Percentiles rank a stretch among this genome's conserved stretches.
These are phyloP conservation scores for Globisporangium cederbergense DNA, from an alignment of 352 stramenopile species.

Conservation along the genomic window DNA sequence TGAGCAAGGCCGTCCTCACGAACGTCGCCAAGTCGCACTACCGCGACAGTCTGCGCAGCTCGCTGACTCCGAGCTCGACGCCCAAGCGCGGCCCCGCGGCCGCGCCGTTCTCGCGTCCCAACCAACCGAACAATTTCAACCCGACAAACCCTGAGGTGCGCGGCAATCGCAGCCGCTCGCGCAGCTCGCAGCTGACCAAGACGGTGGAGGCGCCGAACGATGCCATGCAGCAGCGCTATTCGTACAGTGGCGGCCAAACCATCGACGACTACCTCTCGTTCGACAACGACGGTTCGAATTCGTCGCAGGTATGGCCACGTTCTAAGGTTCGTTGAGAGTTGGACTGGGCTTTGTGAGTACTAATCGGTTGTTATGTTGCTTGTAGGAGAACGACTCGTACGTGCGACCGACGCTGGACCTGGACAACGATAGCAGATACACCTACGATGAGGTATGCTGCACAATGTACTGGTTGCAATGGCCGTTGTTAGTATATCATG, in stretches of 20 bases:
- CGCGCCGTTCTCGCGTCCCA: slow-evolving; percentile 2
- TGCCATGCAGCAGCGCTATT: slow-evolving; percentile 53
- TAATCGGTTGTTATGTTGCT: too few species aligned
- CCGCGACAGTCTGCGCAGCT: slow-evolving; percentile 55
- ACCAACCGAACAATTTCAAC: slow-evolving; percentile 20
- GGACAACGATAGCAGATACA: slow-evolving; percentile 31
- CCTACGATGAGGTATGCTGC: slow-evolving; percentile 23
- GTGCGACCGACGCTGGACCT: slow-evolving; percentile 29
- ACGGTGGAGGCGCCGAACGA: slow-evolving; percentile 29
- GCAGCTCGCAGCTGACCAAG: slow-evolving; percentile 42
- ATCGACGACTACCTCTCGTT: slow-evolving; percentile 55
- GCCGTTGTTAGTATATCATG: too few species aligned
- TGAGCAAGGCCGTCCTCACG: slow-evolving; percentile 71
- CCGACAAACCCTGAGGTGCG: slow-evolving; percentile 30
- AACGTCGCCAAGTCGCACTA: slow-evolving; percentile 81
- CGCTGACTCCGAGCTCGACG: slow-evolving; percentile 48
- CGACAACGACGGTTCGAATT: slow-evolving; percentile 43
- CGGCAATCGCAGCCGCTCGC: slow-evolving; percentile 50
- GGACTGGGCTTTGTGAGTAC: too few species aligned
- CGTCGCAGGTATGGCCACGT: slow-evolving; percentile 28
- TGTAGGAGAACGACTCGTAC: slow-evolving; percentile 41
- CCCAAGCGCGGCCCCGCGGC: slow-evolving; percentile 33
- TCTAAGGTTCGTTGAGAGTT: too few species aligned
- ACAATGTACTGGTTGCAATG: too few species aligned
- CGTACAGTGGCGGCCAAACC: slow-evolving; percentile 52